These are phyloP conservation scores for Neofusicoccum cordaticola DNA, from an alignment of 2,329 filamentous ascomycete genomes.

Conservation along the genomic window DNA sequence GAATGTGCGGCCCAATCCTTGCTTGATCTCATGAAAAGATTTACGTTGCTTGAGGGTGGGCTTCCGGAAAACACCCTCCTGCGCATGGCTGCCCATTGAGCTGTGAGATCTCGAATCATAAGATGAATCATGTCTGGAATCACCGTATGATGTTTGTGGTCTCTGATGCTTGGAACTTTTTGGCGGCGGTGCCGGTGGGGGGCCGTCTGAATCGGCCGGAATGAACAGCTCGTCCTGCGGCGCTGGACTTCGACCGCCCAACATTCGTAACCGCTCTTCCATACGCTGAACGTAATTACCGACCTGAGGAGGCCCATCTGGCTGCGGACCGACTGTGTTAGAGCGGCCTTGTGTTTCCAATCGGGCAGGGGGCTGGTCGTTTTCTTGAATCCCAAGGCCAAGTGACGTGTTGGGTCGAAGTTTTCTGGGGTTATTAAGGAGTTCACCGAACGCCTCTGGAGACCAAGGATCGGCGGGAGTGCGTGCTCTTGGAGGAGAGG, in stretches of 20 bases:
- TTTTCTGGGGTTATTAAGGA: constrained; percentile 42
- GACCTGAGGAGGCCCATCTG: constrained; percentile 65
- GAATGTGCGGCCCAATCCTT: constrained; percentile 71
- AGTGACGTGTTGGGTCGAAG: constrained; percentile 65
- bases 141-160: constrained; percentile 21
- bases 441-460: constrained; percentile 75
- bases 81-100: constrained; percentile 26
- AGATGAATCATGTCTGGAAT: neutral
- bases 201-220: constrained; percentile 39
- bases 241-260: constrained; percentile 51
- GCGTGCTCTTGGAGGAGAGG: constrained; percentile 54
- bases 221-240: constrained; percentile 51
- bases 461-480: constrained; percentile 76
- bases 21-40: constrained; percentile 74
- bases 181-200: constrained; percentile 61
- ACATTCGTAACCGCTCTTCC: constrained; percentile 74
- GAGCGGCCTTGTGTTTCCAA: constrained; percentile 3
- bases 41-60: constrained; percentile 58
- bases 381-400: constrained; percentile 59
- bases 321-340: constrained; percentile 30
- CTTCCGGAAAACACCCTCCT: constrained; percentile 15
- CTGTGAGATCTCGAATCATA: constrained; percentile 1
- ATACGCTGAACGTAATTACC: constrained; percentile 88
- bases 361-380: constrained; percentile 43
- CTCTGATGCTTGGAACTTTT: constrained; percentile 47